A percentile compares a stretch with the other conserved stretches of the same genome.
Evolutionary conservation across 768 basidiomycete genomes (phyloP).

Genomic region (Lactifluus volemus): DNA sequence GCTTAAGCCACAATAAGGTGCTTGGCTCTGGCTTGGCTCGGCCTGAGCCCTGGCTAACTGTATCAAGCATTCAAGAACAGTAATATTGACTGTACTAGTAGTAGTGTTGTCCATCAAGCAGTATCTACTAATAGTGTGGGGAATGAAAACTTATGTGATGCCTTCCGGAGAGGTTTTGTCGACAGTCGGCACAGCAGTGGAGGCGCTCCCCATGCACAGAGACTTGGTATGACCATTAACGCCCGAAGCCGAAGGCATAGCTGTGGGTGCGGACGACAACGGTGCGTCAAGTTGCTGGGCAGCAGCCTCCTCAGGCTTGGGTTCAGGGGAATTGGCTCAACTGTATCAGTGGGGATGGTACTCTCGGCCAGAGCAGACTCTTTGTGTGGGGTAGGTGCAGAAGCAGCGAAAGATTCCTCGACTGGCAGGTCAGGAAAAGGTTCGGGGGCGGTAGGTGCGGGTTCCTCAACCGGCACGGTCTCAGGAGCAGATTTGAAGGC

Average conservation of each 20-base stretch:
- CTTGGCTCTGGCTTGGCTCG: too few species aligned
- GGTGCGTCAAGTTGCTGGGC: neutral
- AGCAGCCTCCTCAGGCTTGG: neutral
- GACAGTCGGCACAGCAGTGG: neutral
- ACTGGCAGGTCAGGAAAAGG: neutral
- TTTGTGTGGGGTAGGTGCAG: neutral
- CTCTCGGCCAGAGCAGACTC: neutral
- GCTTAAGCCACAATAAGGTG: too few species aligned
- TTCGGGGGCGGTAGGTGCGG: too few species aligned
- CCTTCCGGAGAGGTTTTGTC: neutral
- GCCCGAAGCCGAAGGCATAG: neutral
- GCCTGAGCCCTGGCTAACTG: too few species aligned
- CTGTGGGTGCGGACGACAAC: neutral
- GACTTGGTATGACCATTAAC: slow-evolving; percentile 10
- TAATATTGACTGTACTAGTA: too few species aligned
- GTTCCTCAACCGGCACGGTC: too few species aligned
- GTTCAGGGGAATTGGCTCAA: neutral
- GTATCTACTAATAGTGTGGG: too few species aligned
- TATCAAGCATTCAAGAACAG: too few species aligned
- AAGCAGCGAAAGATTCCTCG: neutral
- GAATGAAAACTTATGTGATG: slow-evolving; percentile 14
- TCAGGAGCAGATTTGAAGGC: too few species aligned
- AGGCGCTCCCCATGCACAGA: neutral
- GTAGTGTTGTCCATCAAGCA: too few species aligned
- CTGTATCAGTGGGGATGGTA: neutral